A percentile compares a stretch with the other conserved stretches of the same genome.
phyloP scores from a whole-genome alignment of 2,329 filamentous ascomycete genomes.

The Exophiala calicioides region DNA sequence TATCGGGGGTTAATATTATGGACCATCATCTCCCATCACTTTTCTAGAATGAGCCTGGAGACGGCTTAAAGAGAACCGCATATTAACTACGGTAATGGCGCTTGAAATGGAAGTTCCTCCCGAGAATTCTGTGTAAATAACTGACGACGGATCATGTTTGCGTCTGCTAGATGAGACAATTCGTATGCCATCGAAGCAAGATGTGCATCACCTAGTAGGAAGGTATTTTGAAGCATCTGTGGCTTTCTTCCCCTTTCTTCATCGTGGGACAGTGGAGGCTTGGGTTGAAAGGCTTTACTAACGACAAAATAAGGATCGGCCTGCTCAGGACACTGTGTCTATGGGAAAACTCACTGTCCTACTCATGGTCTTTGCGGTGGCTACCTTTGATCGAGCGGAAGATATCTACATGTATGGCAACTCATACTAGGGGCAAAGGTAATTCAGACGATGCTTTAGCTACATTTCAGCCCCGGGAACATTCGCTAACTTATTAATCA shows the following conservation, averaged over 20 bases:
- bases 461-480: no score
- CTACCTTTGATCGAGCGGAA: neutral
- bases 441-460: no score
- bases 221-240: conserved; percentile 1
- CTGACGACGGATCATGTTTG: no score
- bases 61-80: neutral
- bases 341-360: neutral
- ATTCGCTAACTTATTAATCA: neutral
- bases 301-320: neutral
- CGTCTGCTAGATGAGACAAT: no score
- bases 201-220: neutral
- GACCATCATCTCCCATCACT: conserved; percentile 1
- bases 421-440: no score
- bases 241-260: conserved; percentile 1
- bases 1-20: conserved; percentile 3
- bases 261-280: neutral
- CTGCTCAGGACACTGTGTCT: neutral
- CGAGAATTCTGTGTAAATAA: neutral
- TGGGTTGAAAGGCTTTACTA: neutral
- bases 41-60: conserved; percentile 4
- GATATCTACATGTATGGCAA: no score
- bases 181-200: neutral
- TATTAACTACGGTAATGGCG: neutral
- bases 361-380: conserved; percentile 1
- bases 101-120: neutral